Evolutionary conservation across 306 rosid genomes (phyloP).

Genomic region (Albizia julibrissin): DNA sequence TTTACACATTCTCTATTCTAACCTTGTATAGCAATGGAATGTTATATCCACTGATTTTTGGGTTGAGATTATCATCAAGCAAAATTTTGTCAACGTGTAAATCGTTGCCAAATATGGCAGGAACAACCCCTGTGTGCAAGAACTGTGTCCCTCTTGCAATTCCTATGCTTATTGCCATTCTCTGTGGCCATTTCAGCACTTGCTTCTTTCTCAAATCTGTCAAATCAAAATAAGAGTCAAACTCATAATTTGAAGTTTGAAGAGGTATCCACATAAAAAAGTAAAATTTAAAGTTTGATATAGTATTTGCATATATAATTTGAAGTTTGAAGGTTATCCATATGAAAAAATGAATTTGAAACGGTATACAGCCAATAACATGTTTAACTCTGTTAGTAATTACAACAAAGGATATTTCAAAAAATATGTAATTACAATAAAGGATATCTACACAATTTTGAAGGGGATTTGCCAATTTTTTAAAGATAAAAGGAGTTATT

Average conservation of each 20-base stretch:
- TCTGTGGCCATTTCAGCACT: conserved; percentile 84
- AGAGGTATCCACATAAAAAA: no score
- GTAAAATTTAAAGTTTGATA: no score
- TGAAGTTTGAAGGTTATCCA: no score
- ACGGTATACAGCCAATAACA: no score
- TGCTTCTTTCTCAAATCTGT: conserved; percentile 80
- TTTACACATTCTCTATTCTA: background rate
- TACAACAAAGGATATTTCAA: no score
- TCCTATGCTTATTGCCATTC: conserved; percentile 74
- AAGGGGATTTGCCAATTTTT: no score
- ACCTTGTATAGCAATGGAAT: conserved; percentile 72
- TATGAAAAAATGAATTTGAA: no score
- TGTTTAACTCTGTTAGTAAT: no score
- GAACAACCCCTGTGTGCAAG: conserved; percentile 65
- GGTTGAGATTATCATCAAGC: conserved; percentile 68
- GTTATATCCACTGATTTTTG: conserved; percentile 71
- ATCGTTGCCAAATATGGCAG: conserved; percentile 71
- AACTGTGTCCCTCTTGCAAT: conserved; percentile 76
- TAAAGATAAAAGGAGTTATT: background rate
- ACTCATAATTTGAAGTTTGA: background rate
- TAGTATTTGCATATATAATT: no score
- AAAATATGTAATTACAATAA: no score
- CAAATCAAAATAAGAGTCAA: conserved; percentile 17
- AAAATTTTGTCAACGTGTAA: conserved; percentile 63
- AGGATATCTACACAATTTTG: no score